Percentiles rank a stretch among this genome's conserved stretches.
These are phyloP conservation scores for Phascolomyces articulosus DNA, from an alignment of 371 early-diverging fungal species.

Conservation along the genomic window DNA sequence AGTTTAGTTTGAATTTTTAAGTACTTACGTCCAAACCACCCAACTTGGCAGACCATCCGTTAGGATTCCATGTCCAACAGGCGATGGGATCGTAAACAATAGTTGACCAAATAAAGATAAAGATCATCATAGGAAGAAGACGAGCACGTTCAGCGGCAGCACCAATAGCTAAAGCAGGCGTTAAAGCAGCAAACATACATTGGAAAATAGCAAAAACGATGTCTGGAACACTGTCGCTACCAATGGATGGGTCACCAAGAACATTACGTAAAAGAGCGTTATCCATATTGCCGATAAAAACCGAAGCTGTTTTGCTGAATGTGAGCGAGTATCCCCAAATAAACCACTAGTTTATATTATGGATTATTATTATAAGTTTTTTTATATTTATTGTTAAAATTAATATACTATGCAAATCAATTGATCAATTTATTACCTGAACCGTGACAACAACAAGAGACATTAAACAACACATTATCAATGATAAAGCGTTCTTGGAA, in stretches of 20 bases:
- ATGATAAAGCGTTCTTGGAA: slow-evolving; percentile 78
- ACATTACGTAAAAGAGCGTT: slow-evolving; percentile 72
- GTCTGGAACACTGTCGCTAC: slow-evolving; percentile 65
- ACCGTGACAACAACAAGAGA: slow-evolving; percentile 74
- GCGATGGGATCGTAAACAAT: slow-evolving; percentile 88
- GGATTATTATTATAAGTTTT: background rate
- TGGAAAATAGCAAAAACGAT: slow-evolving; percentile 68
- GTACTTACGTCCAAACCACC: slow-evolving; percentile 70
- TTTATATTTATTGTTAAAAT: too few relatives aligned
- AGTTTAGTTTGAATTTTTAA: too few relatives aligned
- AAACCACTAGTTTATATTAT: slow-evolving; percentile 89
- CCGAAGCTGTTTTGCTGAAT: slow-evolving; percentile 71
- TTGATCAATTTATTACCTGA: too few relatives aligned
- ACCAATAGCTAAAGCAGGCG: slow-evolving; percentile 91
- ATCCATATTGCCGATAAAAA: slow-evolving; percentile 81
- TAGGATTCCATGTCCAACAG: slow-evolving; percentile 91
- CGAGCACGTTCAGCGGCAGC: slow-evolving; percentile 90
- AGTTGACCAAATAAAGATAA: slow-evolving; percentile 93
- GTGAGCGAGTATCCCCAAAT: slow-evolving; percentile 87
- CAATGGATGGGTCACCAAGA: slow-evolving; percentile 55
- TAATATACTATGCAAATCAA: too few relatives aligned
- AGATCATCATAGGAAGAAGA: slow-evolving; percentile 83
- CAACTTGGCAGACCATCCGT: slow-evolving; percentile 80
- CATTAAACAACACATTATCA: slow-evolving; percentile 70
- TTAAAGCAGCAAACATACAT: slow-evolving; percentile 85